A percentile compares a stretch with the other conserved stretches of the same genome.
Conservation (phyloP, 2,329 filamentous ascomycete species). For the Botrytis sinoallii region DNA sequence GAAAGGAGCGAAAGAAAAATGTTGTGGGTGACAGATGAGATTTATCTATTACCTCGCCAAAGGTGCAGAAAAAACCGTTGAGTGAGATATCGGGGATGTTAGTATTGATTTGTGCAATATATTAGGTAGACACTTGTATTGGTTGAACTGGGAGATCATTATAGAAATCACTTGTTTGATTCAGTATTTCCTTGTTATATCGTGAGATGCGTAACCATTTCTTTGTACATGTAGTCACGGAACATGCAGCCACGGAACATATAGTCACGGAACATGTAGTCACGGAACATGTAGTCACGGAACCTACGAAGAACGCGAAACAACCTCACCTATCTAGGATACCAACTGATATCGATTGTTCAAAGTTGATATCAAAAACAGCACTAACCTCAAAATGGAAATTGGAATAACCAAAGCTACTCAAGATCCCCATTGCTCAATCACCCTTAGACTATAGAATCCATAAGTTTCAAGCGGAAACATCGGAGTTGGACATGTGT, state of each 20-base stretch:
- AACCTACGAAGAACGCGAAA: not conserved
- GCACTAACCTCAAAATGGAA: not conserved
- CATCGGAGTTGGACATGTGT: not conserved
- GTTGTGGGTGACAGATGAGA: not conserved
- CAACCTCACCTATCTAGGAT: not conserved
- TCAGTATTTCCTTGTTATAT: not conserved
- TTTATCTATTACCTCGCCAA: not conserved
- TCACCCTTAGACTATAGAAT: not conserved
- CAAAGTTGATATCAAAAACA: not conserved
- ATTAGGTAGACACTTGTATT: not conserved
- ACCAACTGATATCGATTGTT: not conserved
- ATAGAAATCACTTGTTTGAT: not conserved
- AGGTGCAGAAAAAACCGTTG: not conserved
- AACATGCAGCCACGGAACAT: too few species aligned
- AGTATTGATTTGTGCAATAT: not conserved
- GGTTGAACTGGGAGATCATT: not conserved
- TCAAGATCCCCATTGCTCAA: not conserved
- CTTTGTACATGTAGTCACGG: not conserved
- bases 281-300: not conserved
- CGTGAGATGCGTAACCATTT: not conserved
- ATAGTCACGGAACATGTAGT: not conserved
- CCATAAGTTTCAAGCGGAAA: not conserved
- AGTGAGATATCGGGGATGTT: not conserved
- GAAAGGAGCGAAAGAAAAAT: not conserved
- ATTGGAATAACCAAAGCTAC: not conserved